Conservation (phyloP, 2,329 filamentous ascomycete genomes). For the Trichoderma brevicompactum region DNA sequence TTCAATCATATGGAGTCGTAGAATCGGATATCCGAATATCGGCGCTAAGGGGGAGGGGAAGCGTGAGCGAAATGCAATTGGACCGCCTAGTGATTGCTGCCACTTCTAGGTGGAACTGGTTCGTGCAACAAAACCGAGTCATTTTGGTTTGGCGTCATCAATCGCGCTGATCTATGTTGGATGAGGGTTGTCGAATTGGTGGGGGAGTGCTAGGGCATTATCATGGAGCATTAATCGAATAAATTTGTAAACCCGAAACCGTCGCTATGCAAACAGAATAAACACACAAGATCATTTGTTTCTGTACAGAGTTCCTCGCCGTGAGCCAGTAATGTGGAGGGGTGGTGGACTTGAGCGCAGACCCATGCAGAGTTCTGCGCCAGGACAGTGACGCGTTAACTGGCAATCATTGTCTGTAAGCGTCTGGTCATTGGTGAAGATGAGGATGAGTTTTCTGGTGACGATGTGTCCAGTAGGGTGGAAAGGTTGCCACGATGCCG, state of each 20-base stretch:
- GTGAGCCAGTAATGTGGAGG: not conserved
- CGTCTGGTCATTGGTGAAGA: conserved; percentile 55
- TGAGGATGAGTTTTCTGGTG: conserved; percentile 59
- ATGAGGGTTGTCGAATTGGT: conserved; percentile 9
- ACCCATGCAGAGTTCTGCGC: not conserved
- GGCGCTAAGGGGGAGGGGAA: not conserved
- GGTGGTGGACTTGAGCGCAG: not conserved
- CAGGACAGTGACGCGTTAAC: conserved; percentile 39
- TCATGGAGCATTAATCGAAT: conserved; percentile 30
- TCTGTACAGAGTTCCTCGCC: conserved; percentile 38
- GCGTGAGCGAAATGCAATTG: conserved; percentile 7
- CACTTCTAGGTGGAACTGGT: not conserved
- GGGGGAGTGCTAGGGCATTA: conserved; percentile 9
- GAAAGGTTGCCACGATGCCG: conserved; percentile 58
- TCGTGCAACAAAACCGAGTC: not conserved
- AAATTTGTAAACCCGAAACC: conserved; percentile 37
- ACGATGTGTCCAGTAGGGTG: conserved; percentile 54
- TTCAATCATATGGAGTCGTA: conserved; percentile 11
- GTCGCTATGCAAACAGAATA: conserved; percentile 47
- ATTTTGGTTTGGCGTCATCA: conserved; percentile 6
- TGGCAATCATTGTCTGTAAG: conserved; percentile 69
- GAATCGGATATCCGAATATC: conserved; percentile 8
- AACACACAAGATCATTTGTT: conserved; percentile 31
- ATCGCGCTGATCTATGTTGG: conserved; percentile 9
- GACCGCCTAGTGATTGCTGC: not conserved